These are phyloP conservation scores for Chalaropsis thielavioides DNA, from an alignment of 2,329 filamentous ascomycete genomes.

Conservation along the genomic window DNA sequence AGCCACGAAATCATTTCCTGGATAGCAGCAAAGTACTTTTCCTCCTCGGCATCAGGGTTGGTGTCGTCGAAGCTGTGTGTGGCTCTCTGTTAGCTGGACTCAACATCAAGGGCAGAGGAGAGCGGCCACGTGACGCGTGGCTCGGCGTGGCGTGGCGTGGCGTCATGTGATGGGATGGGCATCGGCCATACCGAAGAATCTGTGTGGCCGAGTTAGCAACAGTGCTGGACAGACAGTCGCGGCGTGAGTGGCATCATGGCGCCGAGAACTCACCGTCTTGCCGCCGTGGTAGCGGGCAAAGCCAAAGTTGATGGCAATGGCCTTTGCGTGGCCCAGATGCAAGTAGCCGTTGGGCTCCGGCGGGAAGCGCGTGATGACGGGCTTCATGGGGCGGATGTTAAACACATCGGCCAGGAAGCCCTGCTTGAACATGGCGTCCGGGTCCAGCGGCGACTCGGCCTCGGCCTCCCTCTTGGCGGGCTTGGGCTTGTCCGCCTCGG, in stretches of 20 bases:
- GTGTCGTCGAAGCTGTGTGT: slow-evolving; percentile 80
- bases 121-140: too few species aligned
- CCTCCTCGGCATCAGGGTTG: slow-evolving; percentile 85
- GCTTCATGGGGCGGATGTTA: slow-evolving; percentile 47
- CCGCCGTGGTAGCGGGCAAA: slow-evolving; percentile 78
- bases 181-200: slow-evolving; percentile 16
- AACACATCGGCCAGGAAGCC: slow-evolving; percentile 63
- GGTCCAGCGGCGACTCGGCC: slow-evolving; percentile 28
- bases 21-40: slow-evolving; percentile 80
- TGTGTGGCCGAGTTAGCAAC: background rate
- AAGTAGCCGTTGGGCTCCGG: slow-evolving; percentile 88
- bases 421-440: slow-evolving; percentile 62
- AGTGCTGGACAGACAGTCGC: background rate
- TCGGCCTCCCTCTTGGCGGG: slow-evolving; percentile 34
- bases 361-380: slow-evolving; percentile 59
- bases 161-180: background rate
- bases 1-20: slow-evolving; percentile 79
- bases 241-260: too few species aligned
- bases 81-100: background rate
- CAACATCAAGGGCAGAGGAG: too few species aligned
- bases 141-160: too few species aligned
- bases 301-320: slow-evolving; percentile 91
- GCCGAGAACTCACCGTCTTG: slow-evolving; percentile 27
- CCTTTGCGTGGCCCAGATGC: slow-evolving; percentile 88
- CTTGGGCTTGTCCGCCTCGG: slow-evolving; percentile 27